Percentiles rank a stretch among this genome's conserved stretches.
phyloP scores from a whole-genome alignment of 2,329 filamentous ascomycete genomes.

The Clonostachys sp. region DNA sequence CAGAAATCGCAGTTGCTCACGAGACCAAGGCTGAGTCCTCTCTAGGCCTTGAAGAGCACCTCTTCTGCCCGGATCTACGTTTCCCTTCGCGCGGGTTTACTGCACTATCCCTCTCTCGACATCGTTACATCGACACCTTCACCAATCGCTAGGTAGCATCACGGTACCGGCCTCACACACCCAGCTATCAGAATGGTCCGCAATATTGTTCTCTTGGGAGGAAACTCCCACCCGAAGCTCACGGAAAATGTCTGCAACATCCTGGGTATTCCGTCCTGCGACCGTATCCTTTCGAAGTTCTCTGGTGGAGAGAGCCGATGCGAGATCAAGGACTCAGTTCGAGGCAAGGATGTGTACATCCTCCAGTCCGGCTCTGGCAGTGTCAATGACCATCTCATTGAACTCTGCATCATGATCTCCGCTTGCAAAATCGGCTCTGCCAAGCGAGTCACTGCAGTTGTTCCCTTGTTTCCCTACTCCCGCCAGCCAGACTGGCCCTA shows the following conservation, averaged over 20 bases:
- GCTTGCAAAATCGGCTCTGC: slow-evolving; percentile 94
- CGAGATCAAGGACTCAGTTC: slow-evolving; percentile 93
- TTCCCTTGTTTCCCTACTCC: slow-evolving; percentile 95
- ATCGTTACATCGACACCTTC: background rate
- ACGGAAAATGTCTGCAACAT: slow-evolving; percentile 84
- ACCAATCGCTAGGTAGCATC: too few relatives aligned
- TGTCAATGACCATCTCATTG: slow-evolving; percentile 95
- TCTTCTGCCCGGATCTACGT: background rate
- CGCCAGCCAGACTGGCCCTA: slow-evolving; percentile 95
- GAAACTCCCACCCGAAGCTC: slow-evolving; percentile 86
- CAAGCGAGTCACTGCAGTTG: slow-evolving; percentile 85
- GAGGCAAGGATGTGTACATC: slow-evolving; percentile 98
- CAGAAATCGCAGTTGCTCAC: background rate
- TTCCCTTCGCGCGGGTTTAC: too few relatives aligned
- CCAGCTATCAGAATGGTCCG: slow-evolving; percentile 65
- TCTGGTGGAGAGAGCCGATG: slow-evolving; percentile 92
- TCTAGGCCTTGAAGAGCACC: background rate
- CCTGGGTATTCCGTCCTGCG: slow-evolving; percentile 79
- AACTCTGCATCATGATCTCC: slow-evolving; percentile 97
- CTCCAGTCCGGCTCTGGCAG: slow-evolving; percentile 90
- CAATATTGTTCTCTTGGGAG: slow-evolving; percentile 90
- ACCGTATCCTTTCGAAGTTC: slow-evolving; percentile 86
- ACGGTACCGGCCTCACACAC: slow-evolving; percentile 4
- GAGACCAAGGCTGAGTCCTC: background rate
- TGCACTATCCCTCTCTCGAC: background rate